Conservation (phyloP, 2,329 filamentous ascomycete genomes). For the Cladosporium sp. region DNA sequence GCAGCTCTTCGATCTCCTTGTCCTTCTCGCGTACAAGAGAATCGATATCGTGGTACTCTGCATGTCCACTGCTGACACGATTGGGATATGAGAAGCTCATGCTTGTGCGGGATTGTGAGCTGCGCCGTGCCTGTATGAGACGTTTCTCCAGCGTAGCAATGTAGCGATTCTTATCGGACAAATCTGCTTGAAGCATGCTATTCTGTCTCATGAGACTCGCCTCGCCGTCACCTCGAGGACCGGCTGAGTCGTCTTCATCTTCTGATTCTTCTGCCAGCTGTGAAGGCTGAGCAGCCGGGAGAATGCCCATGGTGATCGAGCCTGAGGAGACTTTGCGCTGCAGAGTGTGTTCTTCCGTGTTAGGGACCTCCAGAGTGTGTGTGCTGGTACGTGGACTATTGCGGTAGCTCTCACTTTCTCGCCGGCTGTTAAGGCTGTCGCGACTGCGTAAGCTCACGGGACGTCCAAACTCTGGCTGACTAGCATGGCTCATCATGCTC, state of each 20-base stretch:
- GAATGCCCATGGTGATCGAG: slow-evolving; percentile 27
- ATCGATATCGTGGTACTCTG: slow-evolving; percentile 69
- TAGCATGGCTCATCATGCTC: slow-evolving; percentile 36
- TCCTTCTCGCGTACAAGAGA: slow-evolving; percentile 81
- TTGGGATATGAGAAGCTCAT: slow-evolving; percentile 58
- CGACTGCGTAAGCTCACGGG: slow-evolving; percentile 30
- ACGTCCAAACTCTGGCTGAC: slow-evolving; percentile 23
- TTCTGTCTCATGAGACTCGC: slow-evolving; percentile 83
- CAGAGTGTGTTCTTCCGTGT: slow-evolving; percentile 21
- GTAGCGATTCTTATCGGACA: slow-evolving; percentile 95
- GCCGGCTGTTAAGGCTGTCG: slow-evolving; percentile 20
- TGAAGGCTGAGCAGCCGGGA: slow-evolving; percentile 26
- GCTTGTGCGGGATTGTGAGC: slow-evolving; percentile 84
- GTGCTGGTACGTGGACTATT: slow-evolving; percentile 6
- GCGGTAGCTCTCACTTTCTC: slow-evolving; percentile 21
- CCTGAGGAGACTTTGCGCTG: slow-evolving; percentile 27
- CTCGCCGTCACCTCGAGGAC: slow-evolving; percentile 80
- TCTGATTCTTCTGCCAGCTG: slow-evolving; percentile 33
- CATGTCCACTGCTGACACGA: slow-evolving; percentile 30
- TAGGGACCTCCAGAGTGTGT: slow-evolving; percentile 38
- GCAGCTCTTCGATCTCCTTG: slow-evolving; percentile 84
- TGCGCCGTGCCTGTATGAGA: slow-evolving; percentile 80
- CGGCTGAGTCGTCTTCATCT: slow-evolving; percentile 49
- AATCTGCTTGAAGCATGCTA: slow-evolving; percentile 85
- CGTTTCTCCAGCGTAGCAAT: slow-evolving; percentile 91